A percentile compares a stretch with the other conserved stretches of the same genome.
phyloP scores from a whole-genome alignment of 805 yeast genomes.

The Nakazawaea siamensis region DNA sequence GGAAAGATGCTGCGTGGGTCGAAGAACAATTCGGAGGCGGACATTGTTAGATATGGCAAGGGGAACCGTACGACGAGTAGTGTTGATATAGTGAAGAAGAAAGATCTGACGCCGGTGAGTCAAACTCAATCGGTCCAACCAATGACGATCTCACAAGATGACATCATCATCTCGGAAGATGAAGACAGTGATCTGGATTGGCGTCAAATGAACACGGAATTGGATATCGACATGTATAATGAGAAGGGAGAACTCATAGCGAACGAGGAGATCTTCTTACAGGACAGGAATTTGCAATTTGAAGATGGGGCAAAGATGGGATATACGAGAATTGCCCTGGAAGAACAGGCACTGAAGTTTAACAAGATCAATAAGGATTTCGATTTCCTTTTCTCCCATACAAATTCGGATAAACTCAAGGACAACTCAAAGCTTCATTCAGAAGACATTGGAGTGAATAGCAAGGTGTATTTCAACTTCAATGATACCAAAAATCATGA shows the following conservation, averaged over 20 bases:
- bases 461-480: conserved; percentile 11
- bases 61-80: conserved; percentile 11
- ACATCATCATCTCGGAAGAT: background rate
- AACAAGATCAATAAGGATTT: conserved; percentile 40
- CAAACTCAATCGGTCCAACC: background rate
- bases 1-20: conserved; percentile 17
- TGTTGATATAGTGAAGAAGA: background rate
- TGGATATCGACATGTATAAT: conserved; percentile 72
- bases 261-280: conserved; percentile 14
- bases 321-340: conserved; percentile 83
- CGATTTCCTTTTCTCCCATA: conserved; percentile 38
- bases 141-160: background rate
- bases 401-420: conserved; percentile 13
- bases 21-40: conserved; percentile 14
- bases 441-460: conserved; percentile 6
- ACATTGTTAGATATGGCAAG: conserved; percentile 16
- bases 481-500: conserved; percentile 18
- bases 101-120: background rate
- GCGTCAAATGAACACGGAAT: conserved; percentile 82
- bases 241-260: conserved; percentile 64
- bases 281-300: conserved; percentile 14
- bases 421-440: conserved; percentile 22
- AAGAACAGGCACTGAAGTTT: conserved; percentile 76
- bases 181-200: conserved; percentile 39
- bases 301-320: conserved; percentile 49